Evolutionary conservation across 306 rosid genomes (phyloP), one percentile per base, ranked within the genome.

Genomic region (Prunus mongolica): DNA sequence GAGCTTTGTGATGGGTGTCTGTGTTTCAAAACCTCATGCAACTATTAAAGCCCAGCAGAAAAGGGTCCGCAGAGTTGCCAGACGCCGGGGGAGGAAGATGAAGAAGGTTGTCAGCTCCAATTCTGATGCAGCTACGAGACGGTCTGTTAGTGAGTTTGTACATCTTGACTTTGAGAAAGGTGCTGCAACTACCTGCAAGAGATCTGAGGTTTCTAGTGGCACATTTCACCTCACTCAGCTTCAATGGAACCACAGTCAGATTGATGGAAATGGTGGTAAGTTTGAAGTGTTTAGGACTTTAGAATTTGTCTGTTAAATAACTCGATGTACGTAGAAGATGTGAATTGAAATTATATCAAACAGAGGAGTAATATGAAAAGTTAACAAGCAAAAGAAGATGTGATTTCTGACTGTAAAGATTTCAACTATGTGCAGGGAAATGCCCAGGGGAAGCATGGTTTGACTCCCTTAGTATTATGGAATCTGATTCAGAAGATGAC

Each of bases 401-500:
- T 34, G 38, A 45, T 10, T 30, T 58, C 14, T 49, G 11, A 69
- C 15, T 2, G 1, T 24, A 22, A 9, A 34, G 3, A 41, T 64
- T 5, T 25, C 2, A 14, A 14, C 12, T 38, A 22, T 3, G 18
- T 14, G 73, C 76, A 93, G 98, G 93, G 68, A 69, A 76, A 57
- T 86, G 84, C 85, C 91, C 83, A 81, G 98, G 86, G 69, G 98
- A 94, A 47, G 84, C 93, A 49, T 94, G 97, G 97, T 94, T 87
- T 76, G 98, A 94, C 84, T 89, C 98, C 12, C 83, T 76, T 69
- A 90, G 95, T 78, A 89, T 90, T 60, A 34, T 92, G 54, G 97
- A 88, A 5, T 88, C 98, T 61, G 98, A 94, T 79, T 90, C 91
- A 45, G 97, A 90, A 83, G 98, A 94, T 46, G 98, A 94, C 12